Evolutionary conservation across 164 flowering plant species (phyloP).

Genomic region (Aristolochia californica): DNA sequence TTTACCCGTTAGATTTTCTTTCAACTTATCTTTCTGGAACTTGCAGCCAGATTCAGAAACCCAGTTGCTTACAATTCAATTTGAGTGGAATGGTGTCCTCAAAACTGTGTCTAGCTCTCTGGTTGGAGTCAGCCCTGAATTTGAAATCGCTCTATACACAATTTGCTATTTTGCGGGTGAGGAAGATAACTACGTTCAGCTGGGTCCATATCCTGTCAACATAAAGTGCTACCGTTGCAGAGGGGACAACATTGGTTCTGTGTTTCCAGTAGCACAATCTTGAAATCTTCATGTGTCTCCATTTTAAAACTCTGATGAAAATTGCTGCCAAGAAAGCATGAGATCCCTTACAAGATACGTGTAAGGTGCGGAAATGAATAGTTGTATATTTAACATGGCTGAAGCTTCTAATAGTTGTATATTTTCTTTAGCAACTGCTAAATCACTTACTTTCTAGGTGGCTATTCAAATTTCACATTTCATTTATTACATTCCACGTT

Average conservation of each 20-base stretch:
- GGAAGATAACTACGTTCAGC: constrained; percentile 68
- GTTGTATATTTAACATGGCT: no score
- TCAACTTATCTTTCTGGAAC: not conserved
- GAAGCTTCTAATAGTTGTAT: no score
- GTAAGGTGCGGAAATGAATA: no score
- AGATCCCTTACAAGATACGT: no score
- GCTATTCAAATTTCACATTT: no score
- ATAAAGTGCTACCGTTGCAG: constrained; percentile 85
- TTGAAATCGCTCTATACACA: constrained; percentile 84
- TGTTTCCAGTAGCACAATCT: constrained; percentile 62
- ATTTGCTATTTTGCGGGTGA: constrained; percentile 64
- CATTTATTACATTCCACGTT: no score
- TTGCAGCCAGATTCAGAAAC: constrained; percentile 96
- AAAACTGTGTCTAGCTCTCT: constrained; percentile 82
- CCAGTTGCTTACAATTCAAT: constrained; percentile 80
- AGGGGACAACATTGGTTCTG: constrained; percentile 66
- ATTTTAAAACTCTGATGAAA: no score
- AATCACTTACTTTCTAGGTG: no score
- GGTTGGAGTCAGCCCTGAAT: constrained; percentile 95
- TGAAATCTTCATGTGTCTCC: not conserved
- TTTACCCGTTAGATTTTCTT: no score
- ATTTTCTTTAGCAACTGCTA: no score
- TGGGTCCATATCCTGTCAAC: constrained; percentile 83
- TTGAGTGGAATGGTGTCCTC: constrained; percentile 89
- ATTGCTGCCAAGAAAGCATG: no score